Percentiles rank a stretch among this genome's conserved stretches.
phyloP scores from a whole-genome alignment of 1,284 basidiomycete genomes.

The Paramarasmius palmivorus region DNA sequence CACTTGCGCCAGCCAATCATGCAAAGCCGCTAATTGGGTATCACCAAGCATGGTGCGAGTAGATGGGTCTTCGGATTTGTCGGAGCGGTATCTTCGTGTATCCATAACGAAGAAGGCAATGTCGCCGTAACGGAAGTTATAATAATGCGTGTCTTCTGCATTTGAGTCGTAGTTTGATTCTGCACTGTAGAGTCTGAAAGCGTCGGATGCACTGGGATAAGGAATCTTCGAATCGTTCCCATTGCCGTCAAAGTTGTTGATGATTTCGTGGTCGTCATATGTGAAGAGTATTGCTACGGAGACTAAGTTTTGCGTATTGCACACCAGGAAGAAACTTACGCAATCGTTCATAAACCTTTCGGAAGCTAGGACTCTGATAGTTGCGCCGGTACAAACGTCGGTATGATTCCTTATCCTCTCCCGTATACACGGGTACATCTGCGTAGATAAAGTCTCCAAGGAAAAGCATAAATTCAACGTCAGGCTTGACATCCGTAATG shows the following conservation, averaged over 20 bases:
- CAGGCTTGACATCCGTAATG: conserved; percentile 18
- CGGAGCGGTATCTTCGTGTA: conserved; percentile 67
- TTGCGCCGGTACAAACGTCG: conserved; percentile 65
- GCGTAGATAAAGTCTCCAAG: conserved; percentile 79
- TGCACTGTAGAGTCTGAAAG: conserved; percentile 71
- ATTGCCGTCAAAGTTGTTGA: conserved; percentile 65
- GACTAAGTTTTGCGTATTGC: too few relatives aligned
- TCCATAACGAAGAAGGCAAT: conserved; percentile 82
- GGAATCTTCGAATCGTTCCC: conserved; percentile 54
- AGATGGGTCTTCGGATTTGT: conserved; percentile 40
- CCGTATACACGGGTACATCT: conserved; percentile 68
- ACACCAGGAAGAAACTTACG: too few relatives aligned
- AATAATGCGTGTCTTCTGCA: conserved; percentile 55
- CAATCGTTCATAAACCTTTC: conserved; percentile 63
- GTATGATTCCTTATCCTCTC: conserved; percentile 57
- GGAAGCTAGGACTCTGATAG: conserved; percentile 65
- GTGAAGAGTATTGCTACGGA: conserved; percentile 58
- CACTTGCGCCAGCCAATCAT: conserved; percentile 66
- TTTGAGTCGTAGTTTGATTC: conserved; percentile 62
- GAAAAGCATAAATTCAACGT: conserved; percentile 59
- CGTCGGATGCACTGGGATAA: conserved; percentile 60
- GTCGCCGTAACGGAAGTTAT: conserved; percentile 68
- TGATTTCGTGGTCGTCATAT: conserved; percentile 73
- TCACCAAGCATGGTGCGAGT: conserved; percentile 74
- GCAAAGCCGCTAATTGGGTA: conserved; percentile 62